A percentile compares a stretch with the other conserved stretches of the same genome.
phyloP scores from a whole-genome alignment of 306 rosid genomes.

The Medicago lupulina region DNA sequence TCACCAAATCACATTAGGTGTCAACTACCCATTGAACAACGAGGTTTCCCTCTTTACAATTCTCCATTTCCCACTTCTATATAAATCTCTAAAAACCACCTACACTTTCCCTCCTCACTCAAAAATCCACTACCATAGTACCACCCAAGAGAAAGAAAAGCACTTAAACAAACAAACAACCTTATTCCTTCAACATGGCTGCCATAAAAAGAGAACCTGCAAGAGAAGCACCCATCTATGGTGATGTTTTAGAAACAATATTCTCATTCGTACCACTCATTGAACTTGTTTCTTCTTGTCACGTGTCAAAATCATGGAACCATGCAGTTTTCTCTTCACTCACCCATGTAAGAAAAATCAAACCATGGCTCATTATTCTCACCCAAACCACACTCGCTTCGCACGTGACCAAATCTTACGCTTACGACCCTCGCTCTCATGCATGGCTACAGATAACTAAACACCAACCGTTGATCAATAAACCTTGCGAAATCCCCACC shows the following conservation, averaged over 20 bases:
- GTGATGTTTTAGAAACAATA: slow-evolving; percentile 67
- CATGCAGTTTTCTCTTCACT: slow-evolving; percentile 69
- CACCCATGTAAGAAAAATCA: slow-evolving; percentile 44
- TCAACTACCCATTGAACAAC: background rate
- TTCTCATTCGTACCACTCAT: slow-evolving; percentile 67
- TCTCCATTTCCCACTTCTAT: background rate
- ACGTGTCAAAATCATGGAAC: slow-evolving; percentile 70
- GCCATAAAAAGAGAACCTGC: background rate
- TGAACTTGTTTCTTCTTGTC: slow-evolving; percentile 53
- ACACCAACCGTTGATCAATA: slow-evolving; percentile 34
- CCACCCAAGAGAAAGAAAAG: background rate
- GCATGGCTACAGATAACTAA: slow-evolving; percentile 56
- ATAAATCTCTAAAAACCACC: background rate
- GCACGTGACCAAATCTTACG: slow-evolving; percentile 51
- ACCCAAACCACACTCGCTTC: slow-evolving; percentile 50
- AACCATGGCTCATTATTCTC: slow-evolving; percentile 78
- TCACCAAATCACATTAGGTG: background rate
- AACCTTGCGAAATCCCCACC: slow-evolving; percentile 34
- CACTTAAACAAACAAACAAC: background rate
- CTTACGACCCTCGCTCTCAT: slow-evolving; percentile 78
- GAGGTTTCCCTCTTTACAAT: background rate
- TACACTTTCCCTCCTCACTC: background rate
- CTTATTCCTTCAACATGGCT: background rate
- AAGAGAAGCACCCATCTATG: slow-evolving; percentile 64
- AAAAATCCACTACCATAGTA: too few species aligned